phyloP scores from a whole-genome alignment of 352 stramenopile genomes.

The Aphanomyces stellatus region DNA sequence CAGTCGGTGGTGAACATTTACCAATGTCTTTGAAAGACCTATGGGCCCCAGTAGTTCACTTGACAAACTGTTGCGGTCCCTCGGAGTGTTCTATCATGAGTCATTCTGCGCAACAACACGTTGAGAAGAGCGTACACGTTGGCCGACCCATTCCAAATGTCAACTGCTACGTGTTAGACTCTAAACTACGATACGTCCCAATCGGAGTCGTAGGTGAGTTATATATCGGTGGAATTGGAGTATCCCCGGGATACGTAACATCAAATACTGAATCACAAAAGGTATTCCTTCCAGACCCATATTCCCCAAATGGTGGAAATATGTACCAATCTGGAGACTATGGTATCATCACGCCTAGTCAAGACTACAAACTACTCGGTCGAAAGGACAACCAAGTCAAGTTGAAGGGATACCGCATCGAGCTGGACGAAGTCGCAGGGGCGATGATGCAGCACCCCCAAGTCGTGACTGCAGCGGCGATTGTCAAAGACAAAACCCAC shows the following conservation, averaged over 20 bases:
- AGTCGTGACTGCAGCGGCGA: slow-evolving; percentile 38
- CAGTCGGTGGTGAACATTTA: not conserved
- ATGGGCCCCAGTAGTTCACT: not conserved
- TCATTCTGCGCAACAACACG: not conserved
- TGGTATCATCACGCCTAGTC: slow-evolving; percentile 83
- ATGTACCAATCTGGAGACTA: slow-evolving; percentile 91
- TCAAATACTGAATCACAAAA: not conserved
- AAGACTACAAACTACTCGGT: slow-evolving; percentile 79
- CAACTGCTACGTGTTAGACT: not conserved
- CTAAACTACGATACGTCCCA: not conserved
- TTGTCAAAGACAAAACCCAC: slow-evolving; percentile 50
- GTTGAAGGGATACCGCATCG: slow-evolving; percentile 69
- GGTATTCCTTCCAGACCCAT: slow-evolving; percentile 42
- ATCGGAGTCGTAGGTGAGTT: not conserved
- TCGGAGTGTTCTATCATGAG: not conserved
- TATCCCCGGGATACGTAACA: not conserved
- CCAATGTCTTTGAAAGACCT: not conserved
- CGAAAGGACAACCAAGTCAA: slow-evolving; percentile 70
- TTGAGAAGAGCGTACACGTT: not conserved
- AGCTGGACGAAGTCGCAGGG: slow-evolving; percentile 68
- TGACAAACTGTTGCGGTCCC: not conserved
- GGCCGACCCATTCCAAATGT: not conserved
- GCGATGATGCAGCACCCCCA: slow-evolving; percentile 32
- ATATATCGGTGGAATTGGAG: not conserved
- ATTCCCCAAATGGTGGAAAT: slow-evolving; percentile 40